phyloP scores from a whole-genome alignment of 805 yeast species.

The Candida ortonii region DNA sequence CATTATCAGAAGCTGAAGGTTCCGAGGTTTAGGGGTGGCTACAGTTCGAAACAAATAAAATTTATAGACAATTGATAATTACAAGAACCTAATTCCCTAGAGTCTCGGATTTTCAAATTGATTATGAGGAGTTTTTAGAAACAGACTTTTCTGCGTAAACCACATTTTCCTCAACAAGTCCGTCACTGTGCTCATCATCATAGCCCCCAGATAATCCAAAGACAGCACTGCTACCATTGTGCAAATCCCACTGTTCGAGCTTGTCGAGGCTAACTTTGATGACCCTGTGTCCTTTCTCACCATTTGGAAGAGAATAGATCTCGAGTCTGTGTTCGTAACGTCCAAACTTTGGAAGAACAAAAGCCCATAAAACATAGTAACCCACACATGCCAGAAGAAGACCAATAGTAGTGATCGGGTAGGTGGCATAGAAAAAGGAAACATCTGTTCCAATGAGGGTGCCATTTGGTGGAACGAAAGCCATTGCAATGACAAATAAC shows the following conservation, averaged over 20 bases:
- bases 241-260: slow-evolving; percentile 34
- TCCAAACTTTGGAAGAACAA: slow-evolving; percentile 33
- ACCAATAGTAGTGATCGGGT: slow-evolving; percentile 39
- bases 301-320: slow-evolving; percentile 33
- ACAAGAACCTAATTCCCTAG: too few relatives aligned
- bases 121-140: too few relatives aligned
- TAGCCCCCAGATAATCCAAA: slow-evolving; percentile 4
- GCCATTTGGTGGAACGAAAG: slow-evolving; percentile 43
- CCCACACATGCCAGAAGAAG: slow-evolving; percentile 31
- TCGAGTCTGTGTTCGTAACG: slow-evolving; percentile 34
- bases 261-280: slow-evolving; percentile 34
- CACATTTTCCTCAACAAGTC: too few relatives aligned
- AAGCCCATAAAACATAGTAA: slow-evolving; percentile 39
- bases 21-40: too few relatives aligned
- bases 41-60: too few relatives aligned
- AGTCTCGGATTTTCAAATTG: too few relatives aligned
- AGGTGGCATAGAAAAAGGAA: slow-evolving; percentile 41
- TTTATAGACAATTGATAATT: too few relatives aligned
- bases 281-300: slow-evolving; percentile 40
- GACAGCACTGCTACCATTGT: slow-evolving; percentile 3
- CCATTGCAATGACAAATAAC: slow-evolving; percentile 39
- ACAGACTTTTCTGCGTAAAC: too few relatives aligned
- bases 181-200: too few relatives aligned
- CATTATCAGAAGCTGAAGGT: too few relatives aligned
- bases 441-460: slow-evolving; percentile 41